A percentile compares a stretch with the other conserved stretches of the same genome.
Evolutionary conservation across 2,329 filamentous ascomycete species (phyloP).

Genomic region (Colletotrichum lindemuthianum): DNA sequence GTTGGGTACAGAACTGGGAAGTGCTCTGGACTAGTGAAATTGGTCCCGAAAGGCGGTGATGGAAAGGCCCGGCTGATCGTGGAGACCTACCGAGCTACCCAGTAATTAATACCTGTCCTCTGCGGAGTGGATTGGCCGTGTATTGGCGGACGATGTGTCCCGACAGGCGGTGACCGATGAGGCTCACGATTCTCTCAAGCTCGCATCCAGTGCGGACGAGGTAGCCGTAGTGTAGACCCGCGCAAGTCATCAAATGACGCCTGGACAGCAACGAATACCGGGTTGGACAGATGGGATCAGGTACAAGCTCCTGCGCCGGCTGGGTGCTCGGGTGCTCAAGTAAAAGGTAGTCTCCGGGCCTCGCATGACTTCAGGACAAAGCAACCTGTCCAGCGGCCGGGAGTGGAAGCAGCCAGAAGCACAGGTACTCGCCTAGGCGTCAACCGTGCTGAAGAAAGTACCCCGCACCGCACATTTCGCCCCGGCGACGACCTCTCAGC

Average conservation of each 20-base stretch:
- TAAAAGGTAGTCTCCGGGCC: neutral
- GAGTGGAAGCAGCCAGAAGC: constrained; percentile 34
- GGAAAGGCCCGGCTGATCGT: constrained; percentile 30
- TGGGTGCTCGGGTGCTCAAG: neutral
- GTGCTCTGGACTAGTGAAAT: constrained; percentile 8
- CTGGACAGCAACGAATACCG: neutral
- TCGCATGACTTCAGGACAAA: constrained; percentile 30
- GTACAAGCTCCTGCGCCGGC: neutral
- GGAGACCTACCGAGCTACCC: constrained; percentile 18
- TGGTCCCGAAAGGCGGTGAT: constrained; percentile 32
- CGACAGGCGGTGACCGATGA: neutral
- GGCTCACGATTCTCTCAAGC: neutral
- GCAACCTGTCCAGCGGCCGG: constrained; percentile 14
- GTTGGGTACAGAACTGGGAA: neutral
- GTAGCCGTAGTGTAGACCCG: no score
- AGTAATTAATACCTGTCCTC: neutral
- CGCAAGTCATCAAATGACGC: no score
- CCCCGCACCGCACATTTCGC: constrained; percentile 30
- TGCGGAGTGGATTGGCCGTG: constrained; percentile 7
- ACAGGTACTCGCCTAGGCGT: constrained; percentile 29
- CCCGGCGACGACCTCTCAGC: constrained; percentile 23
- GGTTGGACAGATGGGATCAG: constrained; percentile 15
- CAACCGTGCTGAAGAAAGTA: constrained; percentile 26
- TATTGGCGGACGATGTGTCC: neutral
- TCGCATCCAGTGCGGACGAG: neutral